Conservation (phyloP, 352 stramenopile species). For the Pelagophyceae sp. region DNA sequence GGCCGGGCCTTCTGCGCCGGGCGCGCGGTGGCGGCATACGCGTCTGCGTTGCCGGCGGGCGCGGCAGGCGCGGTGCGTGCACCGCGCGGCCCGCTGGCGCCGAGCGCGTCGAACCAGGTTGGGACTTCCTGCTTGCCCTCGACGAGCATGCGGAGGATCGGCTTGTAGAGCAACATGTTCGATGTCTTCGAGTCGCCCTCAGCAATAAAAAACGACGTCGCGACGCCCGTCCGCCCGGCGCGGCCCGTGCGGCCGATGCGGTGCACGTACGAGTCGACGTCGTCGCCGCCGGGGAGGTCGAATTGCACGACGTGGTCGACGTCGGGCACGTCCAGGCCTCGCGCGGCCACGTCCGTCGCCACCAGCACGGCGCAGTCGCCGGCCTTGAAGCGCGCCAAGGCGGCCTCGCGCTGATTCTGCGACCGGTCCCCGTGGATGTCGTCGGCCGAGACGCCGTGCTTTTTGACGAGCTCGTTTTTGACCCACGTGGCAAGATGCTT, state of each 20-base stretch:
- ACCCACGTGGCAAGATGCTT: constrained; percentile 55
- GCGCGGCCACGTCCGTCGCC: constrained; percentile 89
- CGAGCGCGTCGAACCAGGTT: not conserved
- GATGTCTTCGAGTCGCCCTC: constrained; percentile 78
- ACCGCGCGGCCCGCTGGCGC: too few species aligned
- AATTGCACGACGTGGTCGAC: constrained; percentile 95
- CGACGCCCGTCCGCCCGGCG: constrained; percentile 69
- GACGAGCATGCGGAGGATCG: constrained; percentile 87
- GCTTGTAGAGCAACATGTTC: constrained; percentile 79
- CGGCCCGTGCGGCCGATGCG: constrained; percentile 83
- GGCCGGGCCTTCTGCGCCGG: too few species aligned
- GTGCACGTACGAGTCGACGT: constrained; percentile 80
- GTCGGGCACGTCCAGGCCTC: constrained; percentile 92
- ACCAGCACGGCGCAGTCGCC: constrained; percentile 43
- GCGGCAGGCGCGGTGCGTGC: too few species aligned
- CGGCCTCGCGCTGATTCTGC: constrained; percentile 43
- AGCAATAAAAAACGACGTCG: constrained; percentile 97
- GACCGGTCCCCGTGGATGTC: constrained; percentile 43
- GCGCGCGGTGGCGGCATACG: too few species aligned
- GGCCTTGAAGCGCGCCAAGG: constrained; percentile 22
- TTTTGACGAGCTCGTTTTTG: constrained; percentile 54
- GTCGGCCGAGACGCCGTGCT: constrained; percentile 63
- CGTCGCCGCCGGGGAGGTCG: constrained; percentile 77
- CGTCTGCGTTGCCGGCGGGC: too few species aligned
- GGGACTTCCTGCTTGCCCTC: constrained; percentile 75